phyloP scores from a whole-genome alignment of 2,329 filamentous ascomycete species.

The Pezicula rhizophila region DNA sequence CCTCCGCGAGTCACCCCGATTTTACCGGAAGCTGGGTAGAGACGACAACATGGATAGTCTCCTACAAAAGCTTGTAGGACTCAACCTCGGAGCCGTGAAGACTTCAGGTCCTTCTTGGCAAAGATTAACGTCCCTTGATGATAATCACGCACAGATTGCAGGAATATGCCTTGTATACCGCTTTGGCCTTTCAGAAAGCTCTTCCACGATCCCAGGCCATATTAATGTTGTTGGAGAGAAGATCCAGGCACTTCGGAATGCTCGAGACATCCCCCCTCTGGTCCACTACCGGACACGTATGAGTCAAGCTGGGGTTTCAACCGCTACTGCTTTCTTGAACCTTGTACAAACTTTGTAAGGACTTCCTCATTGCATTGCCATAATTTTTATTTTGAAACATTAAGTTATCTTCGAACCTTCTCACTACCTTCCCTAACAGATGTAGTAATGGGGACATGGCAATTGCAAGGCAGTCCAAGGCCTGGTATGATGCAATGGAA shows the following conservation, averaged over 20 bases:
- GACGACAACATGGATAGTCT: not conserved
- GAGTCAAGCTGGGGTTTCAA: too few species aligned
- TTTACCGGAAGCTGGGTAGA: conserved; percentile 32
- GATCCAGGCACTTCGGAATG: conserved; percentile 22
- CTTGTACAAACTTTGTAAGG: too few species aligned
- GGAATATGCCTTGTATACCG: conserved; percentile 47
- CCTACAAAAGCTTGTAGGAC: not conserved
- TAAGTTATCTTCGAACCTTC: too few species aligned
- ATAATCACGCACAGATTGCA: conserved; percentile 31
- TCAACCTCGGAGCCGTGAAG: not conserved
- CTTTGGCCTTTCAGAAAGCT: conserved; percentile 21
- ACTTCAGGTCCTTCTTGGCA: conserved; percentile 3
- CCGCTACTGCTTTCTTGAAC: too few species aligned
- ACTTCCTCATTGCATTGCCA: too few species aligned
- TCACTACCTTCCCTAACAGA: too few species aligned
- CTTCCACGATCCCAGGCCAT: not conserved
- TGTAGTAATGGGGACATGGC: too few species aligned
- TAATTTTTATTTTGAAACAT: too few species aligned
- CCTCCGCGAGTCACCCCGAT: conserved; percentile 44
- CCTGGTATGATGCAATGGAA: not conserved
- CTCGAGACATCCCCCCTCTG: conserved; percentile 27
- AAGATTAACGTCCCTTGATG: conserved; percentile 31
- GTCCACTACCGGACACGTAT: conserved; percentile 11
- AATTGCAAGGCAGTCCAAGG: not conserved
- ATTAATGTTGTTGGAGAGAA: conserved; percentile 20